Percentiles rank a stretch among this genome's conserved stretches.
phyloP scores from a whole-genome alignment of 176 grass and related monocot genomes.

The Eragrostis curvula region DNA sequence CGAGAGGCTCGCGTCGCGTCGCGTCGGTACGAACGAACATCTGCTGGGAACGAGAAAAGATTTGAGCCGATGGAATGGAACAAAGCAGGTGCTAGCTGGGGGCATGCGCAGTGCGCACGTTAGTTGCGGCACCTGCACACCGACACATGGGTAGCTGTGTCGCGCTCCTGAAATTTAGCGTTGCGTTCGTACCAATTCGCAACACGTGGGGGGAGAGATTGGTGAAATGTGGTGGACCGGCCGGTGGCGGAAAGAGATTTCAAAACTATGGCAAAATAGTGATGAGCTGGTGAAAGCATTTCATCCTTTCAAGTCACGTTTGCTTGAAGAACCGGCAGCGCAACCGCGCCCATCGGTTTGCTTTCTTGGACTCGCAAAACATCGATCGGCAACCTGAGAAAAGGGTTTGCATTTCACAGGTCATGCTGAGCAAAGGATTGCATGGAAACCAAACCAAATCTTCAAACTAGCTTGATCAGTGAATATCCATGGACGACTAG shows the following conservation, averaged over 20 bases:
- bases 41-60: background rate
- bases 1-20: background rate
- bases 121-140: background rate
- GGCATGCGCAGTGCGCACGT: too few relatives aligned
- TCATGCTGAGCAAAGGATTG: background rate
- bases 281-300: background rate
- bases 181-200: background rate
- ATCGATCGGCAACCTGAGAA: background rate
- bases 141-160: background rate
- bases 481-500: background rate
- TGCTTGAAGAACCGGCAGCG: too few relatives aligned
- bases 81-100: too few relatives aligned
- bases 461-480: background rate
- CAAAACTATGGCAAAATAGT: background rate
- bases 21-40: background rate
- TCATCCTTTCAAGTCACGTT: background rate
- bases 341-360: too few relatives aligned
- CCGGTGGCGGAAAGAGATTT: background rate
- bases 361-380: background rate
- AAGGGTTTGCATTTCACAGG: background rate
- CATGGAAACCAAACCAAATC: background rate
- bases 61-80: background rate
- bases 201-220: background rate
- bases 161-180: background rate
- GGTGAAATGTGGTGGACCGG: background rate